Percentiles rank a stretch among this genome's conserved stretches.
Conservation (phyloP, 129 eudicot genomes). For the Helianthus tuberosus region DNA sequence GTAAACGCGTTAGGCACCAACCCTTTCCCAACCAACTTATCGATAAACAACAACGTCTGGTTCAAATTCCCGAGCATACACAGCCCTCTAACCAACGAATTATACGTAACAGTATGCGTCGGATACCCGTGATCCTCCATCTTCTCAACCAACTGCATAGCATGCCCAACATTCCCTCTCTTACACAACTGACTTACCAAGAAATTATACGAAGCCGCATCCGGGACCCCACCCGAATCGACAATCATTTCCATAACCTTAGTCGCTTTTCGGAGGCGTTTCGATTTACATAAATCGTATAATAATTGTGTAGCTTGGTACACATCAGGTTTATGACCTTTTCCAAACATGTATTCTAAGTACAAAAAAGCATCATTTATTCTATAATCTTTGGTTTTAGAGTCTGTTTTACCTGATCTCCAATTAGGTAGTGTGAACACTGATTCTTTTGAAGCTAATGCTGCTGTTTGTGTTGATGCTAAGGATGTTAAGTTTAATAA, state of each 20-base stretch:
- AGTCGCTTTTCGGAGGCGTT: slow-evolving; percentile 60
- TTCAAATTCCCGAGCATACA: slow-evolving; percentile 74
- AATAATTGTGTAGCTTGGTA: slow-evolving; percentile 68
- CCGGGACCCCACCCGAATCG: slow-evolving; percentile 56
- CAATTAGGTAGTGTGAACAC: slow-evolving; percentile 70
- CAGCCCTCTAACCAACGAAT: slow-evolving; percentile 73
- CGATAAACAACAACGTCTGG: slow-evolving; percentile 59
- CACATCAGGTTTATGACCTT: slow-evolving; percentile 83
- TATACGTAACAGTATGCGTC: slow-evolving; percentile 64
- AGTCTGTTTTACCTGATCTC: slow-evolving; percentile 62
- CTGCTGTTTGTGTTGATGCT: slow-evolving; percentile 47
- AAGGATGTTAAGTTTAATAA: not conserved
- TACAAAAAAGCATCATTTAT: slow-evolving; percentile 75
- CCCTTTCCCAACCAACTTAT: slow-evolving; percentile 59
- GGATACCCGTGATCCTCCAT: slow-evolving; percentile 84
- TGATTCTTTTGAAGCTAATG: slow-evolving; percentile 42
- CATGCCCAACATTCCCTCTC: slow-evolving; percentile 69
- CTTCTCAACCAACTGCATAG: slow-evolving; percentile 72
- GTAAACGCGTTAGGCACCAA: slow-evolving; percentile 73
- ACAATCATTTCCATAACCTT: slow-evolving; percentile 89
- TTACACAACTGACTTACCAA: slow-evolving; percentile 73
- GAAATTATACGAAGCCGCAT: slow-evolving; percentile 58
- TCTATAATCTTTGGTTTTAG: slow-evolving; percentile 55
- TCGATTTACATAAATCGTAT: slow-evolving; percentile 69
- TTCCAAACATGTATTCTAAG: slow-evolving; percentile 74